phyloP scores from a whole-genome alignment of 1,284 basidiomycete genomes.

The Farysia itapuensis region DNA sequence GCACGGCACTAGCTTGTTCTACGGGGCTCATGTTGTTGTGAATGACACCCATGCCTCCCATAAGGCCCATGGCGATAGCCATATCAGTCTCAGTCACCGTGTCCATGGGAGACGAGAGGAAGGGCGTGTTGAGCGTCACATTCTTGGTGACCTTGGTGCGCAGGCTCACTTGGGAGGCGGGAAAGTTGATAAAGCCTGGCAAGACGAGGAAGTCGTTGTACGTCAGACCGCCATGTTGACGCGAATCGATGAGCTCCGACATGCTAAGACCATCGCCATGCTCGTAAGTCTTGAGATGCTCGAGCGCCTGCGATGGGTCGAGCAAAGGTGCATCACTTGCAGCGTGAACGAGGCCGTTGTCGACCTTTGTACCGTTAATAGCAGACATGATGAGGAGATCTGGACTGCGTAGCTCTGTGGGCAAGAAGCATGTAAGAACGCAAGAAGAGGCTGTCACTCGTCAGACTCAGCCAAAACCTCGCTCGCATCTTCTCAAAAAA shows the following conservation, averaged over 20 bases:
- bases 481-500: too few species aligned
- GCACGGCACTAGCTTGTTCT: slow-evolving; percentile 92
- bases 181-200: slow-evolving; percentile 96
- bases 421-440: slow-evolving; percentile 22
- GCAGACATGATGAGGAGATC: slow-evolving; percentile 1
- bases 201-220: slow-evolving; percentile 69
- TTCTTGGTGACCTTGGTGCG: slow-evolving; percentile 89
- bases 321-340: slow-evolving; percentile 33
- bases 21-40: slow-evolving; percentile 92
- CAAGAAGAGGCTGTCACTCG: too few species aligned
- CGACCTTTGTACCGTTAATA: slow-evolving; percentile 8
- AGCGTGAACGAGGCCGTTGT: slow-evolving; percentile 20
- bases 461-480: too few species aligned
- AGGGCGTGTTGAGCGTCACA: slow-evolving; percentile 89
- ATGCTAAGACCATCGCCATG: slow-evolving; percentile 83
- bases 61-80: slow-evolving; percentile 70
- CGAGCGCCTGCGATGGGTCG: slow-evolving; percentile 44
- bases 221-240: slow-evolving; percentile 85
- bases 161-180: slow-evolving; percentile 75
- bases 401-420: slow-evolving; percentile 26
- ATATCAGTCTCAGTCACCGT: slow-evolving; percentile 97
- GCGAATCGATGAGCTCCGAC: slow-evolving; percentile 85
- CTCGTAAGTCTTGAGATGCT: slow-evolving; percentile 66
- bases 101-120: slow-evolving; percentile 98
- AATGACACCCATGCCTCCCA: slow-evolving; percentile 97